Percentiles rank a stretch among this genome's conserved stretches.
These are phyloP conservation scores for Trematosphaeria pertusa DNA, from an alignment of 2,329 filamentous ascomycete genomes.

Conservation along the genomic window DNA sequence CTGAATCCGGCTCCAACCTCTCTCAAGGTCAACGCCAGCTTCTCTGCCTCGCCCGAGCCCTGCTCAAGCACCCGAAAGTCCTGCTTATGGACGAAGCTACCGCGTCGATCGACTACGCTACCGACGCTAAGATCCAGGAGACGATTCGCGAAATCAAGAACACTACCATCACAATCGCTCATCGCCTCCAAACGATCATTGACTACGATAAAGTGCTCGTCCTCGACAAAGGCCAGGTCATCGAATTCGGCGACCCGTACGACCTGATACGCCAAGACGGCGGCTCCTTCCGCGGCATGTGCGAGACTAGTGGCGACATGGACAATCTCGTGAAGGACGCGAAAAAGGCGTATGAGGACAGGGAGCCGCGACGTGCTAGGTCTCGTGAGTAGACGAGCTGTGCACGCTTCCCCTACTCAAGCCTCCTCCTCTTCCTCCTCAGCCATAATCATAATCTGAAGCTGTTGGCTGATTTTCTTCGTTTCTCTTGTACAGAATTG, in stretches of 20 bases:
- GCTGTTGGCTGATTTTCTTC: too few species aligned
- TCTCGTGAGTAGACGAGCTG: too few species aligned
- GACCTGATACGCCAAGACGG: conserved; percentile 69
- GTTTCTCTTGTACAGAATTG: too few species aligned
- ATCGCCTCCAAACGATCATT: conserved; percentile 93
- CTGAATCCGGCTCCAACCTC: conserved; percentile 91
- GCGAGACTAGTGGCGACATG: conserved; percentile 68
- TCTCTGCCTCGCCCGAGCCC: conserved; percentile 87
- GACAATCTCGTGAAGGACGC: conserved; percentile 64
- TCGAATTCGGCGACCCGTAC: conserved; percentile 91
- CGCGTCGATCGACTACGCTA: conserved; percentile 95
- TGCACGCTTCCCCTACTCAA: too few species aligned
- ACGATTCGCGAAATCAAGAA: conserved; percentile 91
- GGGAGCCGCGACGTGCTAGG: too few species aligned
- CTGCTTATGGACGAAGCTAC: conserved; percentile 99
- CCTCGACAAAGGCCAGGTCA: conserved; percentile 83
- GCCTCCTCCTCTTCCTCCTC: too few species aligned
- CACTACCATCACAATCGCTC: conserved; percentile 96
- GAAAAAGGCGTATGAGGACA: conserved; percentile 52
- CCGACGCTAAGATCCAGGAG: conserved; percentile 93
- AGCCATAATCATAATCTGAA: too few species aligned
- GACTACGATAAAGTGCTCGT: conserved; percentile 98
- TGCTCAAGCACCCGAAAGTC: conserved; percentile 89
- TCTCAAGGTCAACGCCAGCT: conserved; percentile 97
- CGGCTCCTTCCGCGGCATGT: conserved; percentile 72